These are phyloP conservation scores for Solanum okadae DNA, from an alignment of 257 asterid genomes.

Conservation along the genomic window DNA sequence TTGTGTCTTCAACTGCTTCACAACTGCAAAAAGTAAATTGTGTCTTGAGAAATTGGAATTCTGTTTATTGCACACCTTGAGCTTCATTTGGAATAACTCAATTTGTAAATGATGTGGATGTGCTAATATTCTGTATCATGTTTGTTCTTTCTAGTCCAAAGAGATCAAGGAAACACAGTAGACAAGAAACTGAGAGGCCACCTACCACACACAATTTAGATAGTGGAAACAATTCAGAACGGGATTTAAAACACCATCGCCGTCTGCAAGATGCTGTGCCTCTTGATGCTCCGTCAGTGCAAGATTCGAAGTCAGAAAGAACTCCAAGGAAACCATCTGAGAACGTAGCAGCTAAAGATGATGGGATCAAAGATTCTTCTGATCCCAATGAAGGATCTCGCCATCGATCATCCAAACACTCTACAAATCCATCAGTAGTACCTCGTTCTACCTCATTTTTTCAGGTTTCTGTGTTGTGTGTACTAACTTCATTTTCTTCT, in stretches of 20 bases:
- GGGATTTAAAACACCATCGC: slow-evolving; percentile 37
- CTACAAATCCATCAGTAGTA: slow-evolving; percentile 33
- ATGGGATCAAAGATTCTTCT: background rate
- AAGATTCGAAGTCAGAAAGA: slow-evolving; percentile 32
- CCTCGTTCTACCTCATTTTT: slow-evolving; percentile 46
- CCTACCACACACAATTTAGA: slow-evolving; percentile 14
- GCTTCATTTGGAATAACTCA: background rate
- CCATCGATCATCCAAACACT: slow-evolving; percentile 13
- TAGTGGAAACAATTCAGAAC: slow-evolving; percentile 23
- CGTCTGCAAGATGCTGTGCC: slow-evolving; percentile 45
- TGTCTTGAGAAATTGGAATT: background rate
- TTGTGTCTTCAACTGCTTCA: background rate
- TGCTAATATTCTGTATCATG: background rate
- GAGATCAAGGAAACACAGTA: slow-evolving; percentile 75
- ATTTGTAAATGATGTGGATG: background rate
- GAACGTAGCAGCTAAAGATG: background rate
- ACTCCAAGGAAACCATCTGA: background rate
- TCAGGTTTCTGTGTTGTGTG: slow-evolving; percentile 36
- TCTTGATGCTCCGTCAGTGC: slow-evolving; percentile 35
- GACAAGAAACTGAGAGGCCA: slow-evolving; percentile 49
- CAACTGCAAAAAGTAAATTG: background rate
- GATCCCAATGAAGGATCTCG: background rate
- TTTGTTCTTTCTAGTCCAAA: slow-evolving; percentile 53
- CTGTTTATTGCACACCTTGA: background rate
- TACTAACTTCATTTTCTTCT: background rate